These are phyloP conservation scores for Ogataea naganishii DNA, from an alignment of 805 yeast species.

Conservation along the genomic window DNA sequence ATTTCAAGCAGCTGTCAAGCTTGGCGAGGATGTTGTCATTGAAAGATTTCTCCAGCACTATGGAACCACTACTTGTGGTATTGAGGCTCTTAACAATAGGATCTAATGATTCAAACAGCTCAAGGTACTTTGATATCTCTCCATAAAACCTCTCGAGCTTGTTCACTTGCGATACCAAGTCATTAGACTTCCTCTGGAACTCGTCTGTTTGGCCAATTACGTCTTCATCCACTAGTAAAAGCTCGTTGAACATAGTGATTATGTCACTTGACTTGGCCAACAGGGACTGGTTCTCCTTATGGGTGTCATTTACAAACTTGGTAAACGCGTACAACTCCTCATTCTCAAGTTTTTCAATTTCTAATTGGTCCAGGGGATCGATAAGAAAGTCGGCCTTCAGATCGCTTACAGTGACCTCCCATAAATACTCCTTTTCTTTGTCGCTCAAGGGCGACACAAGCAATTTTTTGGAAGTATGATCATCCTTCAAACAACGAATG, in stretches of 20 bases:
- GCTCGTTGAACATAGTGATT: slow-evolving; percentile 33
- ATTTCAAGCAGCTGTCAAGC: slow-evolving; percentile 60
- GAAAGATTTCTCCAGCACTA: slow-evolving; percentile 55
- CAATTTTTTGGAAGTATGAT: slow-evolving; percentile 27
- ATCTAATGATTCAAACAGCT: slow-evolving; percentile 64
- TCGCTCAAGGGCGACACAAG: too few species aligned
- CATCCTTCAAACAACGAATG: slow-evolving; percentile 1
- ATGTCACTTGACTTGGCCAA: slow-evolving; percentile 36
- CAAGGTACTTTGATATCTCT: slow-evolving; percentile 40
- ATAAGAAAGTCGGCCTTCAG: slow-evolving; percentile 35
- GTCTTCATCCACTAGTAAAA: slow-evolving; percentile 44
- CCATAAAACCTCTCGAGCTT: slow-evolving; percentile 31
- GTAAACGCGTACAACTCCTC: slow-evolving; percentile 27
- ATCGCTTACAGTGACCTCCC: slow-evolving; percentile 27
- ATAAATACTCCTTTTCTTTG: slow-evolving; percentile 25
- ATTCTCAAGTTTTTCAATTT: slow-evolving; percentile 28
- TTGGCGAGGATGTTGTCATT: slow-evolving; percentile 38
- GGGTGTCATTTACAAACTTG: slow-evolving; percentile 20
- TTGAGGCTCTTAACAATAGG: slow-evolving; percentile 60
- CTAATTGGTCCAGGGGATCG: slow-evolving; percentile 29
- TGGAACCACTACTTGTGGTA: slow-evolving; percentile 53
- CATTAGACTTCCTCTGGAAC: slow-evolving; percentile 50
- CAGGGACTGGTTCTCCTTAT: slow-evolving; percentile 26
- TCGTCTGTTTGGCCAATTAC: slow-evolving; percentile 56
- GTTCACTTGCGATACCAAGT: slow-evolving; percentile 37